Base-by-base conservation (phyloP, 306 rosid species). In the Cucurbita ficifolia region DNA sequence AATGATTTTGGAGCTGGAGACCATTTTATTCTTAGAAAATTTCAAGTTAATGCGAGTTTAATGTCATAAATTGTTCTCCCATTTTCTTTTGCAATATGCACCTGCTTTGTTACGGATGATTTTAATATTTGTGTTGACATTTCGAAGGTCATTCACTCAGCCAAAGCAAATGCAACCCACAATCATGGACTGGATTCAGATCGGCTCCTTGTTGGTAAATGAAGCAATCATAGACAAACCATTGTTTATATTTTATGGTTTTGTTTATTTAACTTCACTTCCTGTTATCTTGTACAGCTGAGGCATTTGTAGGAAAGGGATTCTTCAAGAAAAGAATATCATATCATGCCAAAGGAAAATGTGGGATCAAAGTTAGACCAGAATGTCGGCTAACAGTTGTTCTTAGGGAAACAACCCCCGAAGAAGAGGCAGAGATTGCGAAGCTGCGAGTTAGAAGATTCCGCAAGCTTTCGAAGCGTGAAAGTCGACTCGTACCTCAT, bases 121-220 rank as follows among this genome's bases (percentile, higher is more conserved):
- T 39, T 39, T 2, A 29, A 29, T 2, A 29, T 29, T 29, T 13
- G 7, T 62, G 65, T 10, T 55, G 69, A 38, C 24, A 16, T 62
- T 62, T 11, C 39, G 79, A 79, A 93, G 98, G 98, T 90, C 79
- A 86, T 93, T 80, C 92, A 87, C 82, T 88, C 97, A 19, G 97
- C 98, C 73, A 79, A 85, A 75, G 98, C 96, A 78, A 94, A 94
- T 19, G 97, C 97, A 72, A 78, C 96, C 48, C 97, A 94, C 82
- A 90, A 94, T 82, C 96, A 90, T 51, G 95, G 96, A 50, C 75
- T 94, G 79, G 88, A 90, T 83, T 74, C 97, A 5, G 97, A 90
- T 3, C 90, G 95, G 53, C 97, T 94, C 81, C 90, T 94, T 59
- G 84, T 94, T 56, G 98, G 98, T 94, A 81, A 65, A 62, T 79